Evolutionary conservation across 208 protist species (phyloP), one percentile per base, ranked within the genome.

Genomic region (Leishmania amazonensis): DNA sequence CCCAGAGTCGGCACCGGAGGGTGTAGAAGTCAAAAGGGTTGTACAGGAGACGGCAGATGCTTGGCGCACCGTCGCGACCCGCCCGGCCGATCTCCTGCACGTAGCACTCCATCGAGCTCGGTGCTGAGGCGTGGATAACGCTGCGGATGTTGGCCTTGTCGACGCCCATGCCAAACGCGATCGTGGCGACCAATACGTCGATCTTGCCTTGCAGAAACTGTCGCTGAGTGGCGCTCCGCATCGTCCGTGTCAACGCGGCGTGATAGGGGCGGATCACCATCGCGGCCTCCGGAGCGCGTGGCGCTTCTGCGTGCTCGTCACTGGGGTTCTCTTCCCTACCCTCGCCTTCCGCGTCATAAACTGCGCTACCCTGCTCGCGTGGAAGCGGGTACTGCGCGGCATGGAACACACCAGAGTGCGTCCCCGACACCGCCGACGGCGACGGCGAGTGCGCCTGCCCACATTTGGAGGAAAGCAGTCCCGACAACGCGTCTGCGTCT

Each of bases 111-210:
- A 99, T 80, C 4, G 94, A 99, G 72, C 98, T 96, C 0, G 99
- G 98, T 9, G 99, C 88, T 0, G 91, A 89, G 35, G 98, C 93
- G 91, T 99, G 99, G 60, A 99, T 87, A 5, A 99, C 98, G 84
- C 93, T 98, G 57, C 99, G 95, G 54, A 99, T 98, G 80, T 99
- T 94, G 0, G 91, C 81, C 86, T 99, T 99, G 85, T 99, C 98
- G 72, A 99, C 99, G n/a, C 98, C 99, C 98, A 99, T 99, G 38
- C 98, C 99, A 88, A 99, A 99, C 28, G 99, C 99, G 4, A 99
- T 96, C 9, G 99, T 99, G 13, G 99, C 98, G 21, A 97, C 93
- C 8, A 99, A 89, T 28, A 99, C 93, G 54, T 98, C 89, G 28
- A 99, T 87, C 38, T 89, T 81, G 62, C 91, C 96, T 0, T 83